Conservation (phyloP, 2,329 filamentous ascomycete genomes). For the Epichloe typhina region DNA sequence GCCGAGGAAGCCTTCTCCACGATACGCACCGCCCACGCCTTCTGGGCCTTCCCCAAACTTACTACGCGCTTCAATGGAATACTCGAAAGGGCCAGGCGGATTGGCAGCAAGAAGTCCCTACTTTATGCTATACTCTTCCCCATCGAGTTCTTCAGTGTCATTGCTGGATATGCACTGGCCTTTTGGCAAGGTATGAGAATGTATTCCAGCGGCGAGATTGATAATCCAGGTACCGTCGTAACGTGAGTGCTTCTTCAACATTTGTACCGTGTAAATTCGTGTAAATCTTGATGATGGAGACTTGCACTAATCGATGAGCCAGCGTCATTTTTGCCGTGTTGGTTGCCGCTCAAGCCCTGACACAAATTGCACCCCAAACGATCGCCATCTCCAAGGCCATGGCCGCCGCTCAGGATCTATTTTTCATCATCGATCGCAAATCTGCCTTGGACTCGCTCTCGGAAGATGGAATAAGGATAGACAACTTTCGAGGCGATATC, state of each 20-base stretch:
- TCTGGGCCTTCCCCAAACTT: slow-evolving; percentile 33
- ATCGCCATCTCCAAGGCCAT: slow-evolving; percentile 32
- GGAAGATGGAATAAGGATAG: slow-evolving; percentile 17
- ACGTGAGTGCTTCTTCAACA: slow-evolving; percentile 20
- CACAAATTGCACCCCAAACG: slow-evolving; percentile 31
- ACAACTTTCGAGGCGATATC: slow-evolving; percentile 29
- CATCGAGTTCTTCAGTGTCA: slow-evolving; percentile 33
- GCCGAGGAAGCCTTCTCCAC: slow-evolving; percentile 37
- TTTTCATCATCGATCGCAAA: slow-evolving; percentile 32
- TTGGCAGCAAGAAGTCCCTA: slow-evolving; percentile 30
- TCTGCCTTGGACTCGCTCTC: slow-evolving; percentile 31
- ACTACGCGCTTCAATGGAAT: slow-evolving; percentile 27
- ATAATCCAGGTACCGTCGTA: slow-evolving; percentile 29
- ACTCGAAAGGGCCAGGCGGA: slow-evolving; percentile 24
- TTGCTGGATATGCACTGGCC: slow-evolving; percentile 32
- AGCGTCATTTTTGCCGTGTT: slow-evolving; percentile 35
- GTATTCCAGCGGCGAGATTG: slow-evolving; percentile 30
- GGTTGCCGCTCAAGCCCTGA: slow-evolving; percentile 31
- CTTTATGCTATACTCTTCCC: slow-evolving; percentile 31
- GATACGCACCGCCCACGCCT: slow-evolving; percentile 36
- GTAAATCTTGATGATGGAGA: slow-evolving; percentile 8
- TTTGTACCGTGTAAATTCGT: slow-evolving; percentile 13
- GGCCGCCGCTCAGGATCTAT: slow-evolving; percentile 32
- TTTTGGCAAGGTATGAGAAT: slow-evolving; percentile 40
- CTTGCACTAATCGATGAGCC: background rate